Base-by-base conservation (phyloP, 2,329 filamentous ascomycete species). In the Coniochaeta prunicola region DNA sequence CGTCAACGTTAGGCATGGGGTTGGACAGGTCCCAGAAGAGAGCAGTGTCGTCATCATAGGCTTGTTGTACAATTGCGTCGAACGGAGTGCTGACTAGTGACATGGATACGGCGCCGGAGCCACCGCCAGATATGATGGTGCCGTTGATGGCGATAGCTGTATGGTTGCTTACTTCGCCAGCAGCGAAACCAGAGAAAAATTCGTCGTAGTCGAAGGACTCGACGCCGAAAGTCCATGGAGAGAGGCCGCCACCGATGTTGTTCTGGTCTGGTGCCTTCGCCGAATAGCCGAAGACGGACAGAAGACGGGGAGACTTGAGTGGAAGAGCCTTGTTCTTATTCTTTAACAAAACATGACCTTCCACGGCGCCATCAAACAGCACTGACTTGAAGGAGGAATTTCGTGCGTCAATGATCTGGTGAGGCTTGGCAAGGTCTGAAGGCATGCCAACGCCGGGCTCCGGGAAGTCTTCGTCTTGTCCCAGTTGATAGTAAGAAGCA, bases 261-360 rank as follows among this genome's bases (percentile, higher is more conserved):
- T 76, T 77, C 24, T 72, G 67, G 57, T 79, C 76, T 0, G 79
- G 76, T 9, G 71, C 74, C 54, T 73, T 75, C 42, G 77, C 80
- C 12, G 85, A 85, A 66, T 87, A 88, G 28, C 85, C 82, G 64
- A 82, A 86, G n/a, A 88, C 64, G 1, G 84, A 83, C 48, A 89
- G 63, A 61, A 81, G 64, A 60, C 75, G 71, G 2, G 78, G 78
- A 12, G 75, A 69, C 9, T 75, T 74, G 0, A 88, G 69, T 0
- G 85, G 85, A 0, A 88, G 74, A 0, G 81, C 72, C 15, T 73
- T 74, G 45, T 81, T 80, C 40, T 67, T 71, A 66, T 88, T 88
- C 68, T 88, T 88, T 31, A 88, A 76, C 0, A 88, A 75, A 1
- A 88, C 85, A 58, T 86, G 83, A 4, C 85, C 84, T 64, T 87